A percentile compares a stretch with the other conserved stretches of the same genome.
These are phyloP conservation scores for Oxytropis ochrocephala DNA, from an alignment of 306 rosid genomes.

Conservation along the genomic window DNA sequence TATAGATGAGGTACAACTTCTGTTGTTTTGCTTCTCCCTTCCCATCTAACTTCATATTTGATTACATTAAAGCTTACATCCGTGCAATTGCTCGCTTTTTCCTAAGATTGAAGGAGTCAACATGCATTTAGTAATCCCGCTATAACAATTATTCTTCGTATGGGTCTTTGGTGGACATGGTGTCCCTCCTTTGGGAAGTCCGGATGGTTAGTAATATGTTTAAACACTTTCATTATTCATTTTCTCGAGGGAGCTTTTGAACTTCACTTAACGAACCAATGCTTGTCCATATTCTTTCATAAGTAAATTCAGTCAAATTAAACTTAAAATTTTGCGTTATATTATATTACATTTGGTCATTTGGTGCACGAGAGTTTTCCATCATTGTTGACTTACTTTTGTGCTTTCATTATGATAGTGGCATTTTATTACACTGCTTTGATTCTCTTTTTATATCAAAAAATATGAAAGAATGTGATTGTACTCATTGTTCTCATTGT, in stretches of 20 bases:
- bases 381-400: background rate
- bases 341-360: too few relatives aligned
- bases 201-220: constrained; percentile 78
- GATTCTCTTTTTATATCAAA: background rate
- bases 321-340: constrained; percentile 3
- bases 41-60: background rate
- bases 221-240: background rate
- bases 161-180: constrained; percentile 99
- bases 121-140: constrained; percentile 99
- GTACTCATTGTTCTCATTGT: background rate
- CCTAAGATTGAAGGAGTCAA: constrained; percentile 87
- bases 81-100: constrained; percentile 15
- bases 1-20: constrained; percentile 75
- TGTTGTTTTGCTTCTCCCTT: constrained; percentile 19
- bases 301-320: background rate
- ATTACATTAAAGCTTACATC: constrained; percentile 19
- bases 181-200: constrained; percentile 96
- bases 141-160: constrained; percentile 82
- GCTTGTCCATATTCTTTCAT: constrained; percentile 13
- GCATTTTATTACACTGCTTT: background rate
- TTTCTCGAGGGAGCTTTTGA: background rate
- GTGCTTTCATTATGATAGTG: background rate
- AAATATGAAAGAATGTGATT: background rate
- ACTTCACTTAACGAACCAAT: background rate
- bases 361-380: background rate